Evolutionary conservation across 768 basidiomycete species (phyloP), one percentile per base, ranked within the genome.

Genomic region (Lactarius tabidus): DNA sequence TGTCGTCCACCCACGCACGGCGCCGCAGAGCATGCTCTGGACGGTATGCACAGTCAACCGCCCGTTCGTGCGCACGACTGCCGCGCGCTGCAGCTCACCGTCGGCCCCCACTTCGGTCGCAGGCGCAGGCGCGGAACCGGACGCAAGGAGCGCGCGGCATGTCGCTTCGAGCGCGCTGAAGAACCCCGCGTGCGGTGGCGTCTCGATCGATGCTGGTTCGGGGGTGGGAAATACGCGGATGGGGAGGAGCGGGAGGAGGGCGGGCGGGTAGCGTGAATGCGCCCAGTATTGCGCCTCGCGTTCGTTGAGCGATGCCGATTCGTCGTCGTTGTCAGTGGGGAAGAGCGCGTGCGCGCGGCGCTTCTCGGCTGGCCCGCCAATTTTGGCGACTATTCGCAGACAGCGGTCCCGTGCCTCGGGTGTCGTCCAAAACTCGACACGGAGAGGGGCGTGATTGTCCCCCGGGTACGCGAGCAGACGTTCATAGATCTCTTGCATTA

Each of bases 371-470:
- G 79, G 76, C 0, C 92, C 91, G 1, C 91, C 93, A 41, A 96
- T 91, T 72, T 90, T 91, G 39, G 80, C 79, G 5, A 93, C 85
- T 62, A 95, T 94, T n/a, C 84, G 80, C 23, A 88, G 76, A 70
- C 87, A 89, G 6, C 92, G 82, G 57, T 84, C 81, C 51, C 84
- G 83, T 0, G 91, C 92, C 72, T 94, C 93, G 0, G 75, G 72
- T 0, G 92, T 95, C 6, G 90, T 87, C 90, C 91, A 96, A 66
- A 94, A 93, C 54, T 83, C 79, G 8, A 90, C 77, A 2, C 73
- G 39, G 17, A 60, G 55, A 20, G 60, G 66, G 12, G n/a, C 17
- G 12, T 18, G 31, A 12, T 3, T 36, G 4, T 36, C n/a, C 12
- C 43, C 48, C 28, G n/a, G 26, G 52, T 18, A 45, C 4, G 74